Conservation (phyloP, 2,329 filamentous ascomycete genomes). For the Aureobasidium sp. region DNA sequence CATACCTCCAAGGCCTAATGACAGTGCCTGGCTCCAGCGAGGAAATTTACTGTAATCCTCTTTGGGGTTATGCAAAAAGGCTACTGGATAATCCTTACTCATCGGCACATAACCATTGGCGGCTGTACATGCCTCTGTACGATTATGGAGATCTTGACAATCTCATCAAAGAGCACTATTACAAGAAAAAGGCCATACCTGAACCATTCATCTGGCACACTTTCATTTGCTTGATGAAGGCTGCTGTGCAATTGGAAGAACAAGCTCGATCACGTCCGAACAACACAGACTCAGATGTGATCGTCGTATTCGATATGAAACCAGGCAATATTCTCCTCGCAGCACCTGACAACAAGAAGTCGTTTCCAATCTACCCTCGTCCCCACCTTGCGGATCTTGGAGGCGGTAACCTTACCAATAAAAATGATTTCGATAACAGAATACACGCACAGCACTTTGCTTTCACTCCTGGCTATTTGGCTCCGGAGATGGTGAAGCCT, state of each 20-base stretch:
- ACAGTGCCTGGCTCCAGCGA: not conserved
- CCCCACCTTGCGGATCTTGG: not conserved
- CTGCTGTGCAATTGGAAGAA: not conserved
- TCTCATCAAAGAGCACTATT: not conserved
- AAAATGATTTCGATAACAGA: not conserved
- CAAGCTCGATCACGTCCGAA: not conserved
- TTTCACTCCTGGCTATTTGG: not conserved
- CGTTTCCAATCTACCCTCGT: not conserved
- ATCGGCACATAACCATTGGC: not conserved
- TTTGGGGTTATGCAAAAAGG: not conserved
- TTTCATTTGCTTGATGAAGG: not conserved
- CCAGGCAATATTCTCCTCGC: not conserved
- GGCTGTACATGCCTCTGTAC: not conserved
- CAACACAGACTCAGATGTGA: not conserved
- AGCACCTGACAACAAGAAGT: not conserved
- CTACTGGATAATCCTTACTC: not conserved
- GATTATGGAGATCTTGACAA: not conserved
- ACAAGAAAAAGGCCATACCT: not conserved
- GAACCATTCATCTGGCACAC: slow-evolving; percentile 2
- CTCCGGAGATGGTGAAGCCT: not conserved
- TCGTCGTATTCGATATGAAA: slow-evolving; percentile 1
- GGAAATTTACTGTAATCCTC: not conserved
- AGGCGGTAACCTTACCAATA: not conserved
- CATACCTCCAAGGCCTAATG: not conserved
- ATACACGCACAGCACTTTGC: not conserved